Evolutionary conservation across 768 basidiomycete genomes (phyloP), one percentile per base, ranked within the genome.

Genomic region (Mycena metata): DNA sequence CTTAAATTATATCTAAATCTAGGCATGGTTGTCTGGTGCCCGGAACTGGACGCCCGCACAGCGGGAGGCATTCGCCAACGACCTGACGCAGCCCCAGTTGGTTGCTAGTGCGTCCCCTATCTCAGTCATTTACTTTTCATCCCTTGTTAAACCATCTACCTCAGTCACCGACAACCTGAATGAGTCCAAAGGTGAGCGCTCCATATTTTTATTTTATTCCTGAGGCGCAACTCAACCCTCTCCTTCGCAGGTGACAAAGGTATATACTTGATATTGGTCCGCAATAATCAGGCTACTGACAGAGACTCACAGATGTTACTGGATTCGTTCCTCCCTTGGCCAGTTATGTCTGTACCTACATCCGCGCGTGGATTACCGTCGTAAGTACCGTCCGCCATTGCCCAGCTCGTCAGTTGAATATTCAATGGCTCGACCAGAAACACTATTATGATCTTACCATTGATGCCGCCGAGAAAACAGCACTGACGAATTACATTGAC

Each of bases 1-100:
- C 6, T 16, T 60, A 51, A 41, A 11, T 47, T 30, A 30, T 30
- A 30, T 17, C 5, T 41, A 19, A 26, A 16, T 46, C 19, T 57
- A 86, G 82, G 88, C 88, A 0, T 88, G 88, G 88, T 69, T 88
- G 0, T 87, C 86, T 10, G 88, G 88, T 23, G 88, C 88, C 16
- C 78, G 84, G 11, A 64, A 72, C 46, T 89, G 88, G 88, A 85
- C 86, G 16, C 73, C 70, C 42, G 84, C 83, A 1, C 83, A 84
- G 66, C 82, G 88, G 35, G 82, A 88, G 68, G 78, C 83, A 0
- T 86, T 83, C 61, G 87, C 88, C 12, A 89, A 88, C 70, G 88
- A 89, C 60, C 74, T 89, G 50, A 84, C 82, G 2, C 80, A 86
- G 26, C 88, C 88, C 8, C 87, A 88, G 75, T 79, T 89, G 5